phyloP scores from a whole-genome alignment of 2,329 filamentous ascomycete genomes.

The Aspergillus texensis region DNA sequence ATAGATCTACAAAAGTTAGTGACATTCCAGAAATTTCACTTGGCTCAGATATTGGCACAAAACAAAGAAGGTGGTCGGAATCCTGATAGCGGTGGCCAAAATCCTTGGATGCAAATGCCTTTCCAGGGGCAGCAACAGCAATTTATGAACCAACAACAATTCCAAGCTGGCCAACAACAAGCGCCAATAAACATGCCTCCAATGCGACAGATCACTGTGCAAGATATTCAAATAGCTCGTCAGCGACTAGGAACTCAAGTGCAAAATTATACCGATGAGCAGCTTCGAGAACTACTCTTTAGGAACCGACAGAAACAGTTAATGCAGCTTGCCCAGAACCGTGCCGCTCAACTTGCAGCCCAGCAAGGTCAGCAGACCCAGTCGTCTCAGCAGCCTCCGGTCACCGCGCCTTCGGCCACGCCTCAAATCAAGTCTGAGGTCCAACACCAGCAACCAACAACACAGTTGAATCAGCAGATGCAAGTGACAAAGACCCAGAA shows the following conservation, averaged over 20 bases:
- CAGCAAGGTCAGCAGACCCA: slow-evolving; percentile 31
- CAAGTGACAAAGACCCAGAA: slow-evolving; percentile 35
- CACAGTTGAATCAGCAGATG: slow-evolving; percentile 30
- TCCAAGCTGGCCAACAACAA: slow-evolving; percentile 33
- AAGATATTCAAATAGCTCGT: slow-evolving; percentile 42
- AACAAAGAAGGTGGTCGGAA: slow-evolving; percentile 29
- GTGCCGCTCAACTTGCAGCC: slow-evolving; percentile 27
- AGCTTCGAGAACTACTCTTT: slow-evolving; percentile 41
- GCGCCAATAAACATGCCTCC: slow-evolving; percentile 30
- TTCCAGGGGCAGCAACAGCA: slow-evolving; percentile 32
- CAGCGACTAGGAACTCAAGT: slow-evolving; percentile 37
- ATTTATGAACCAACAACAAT: slow-evolving; percentile 32
- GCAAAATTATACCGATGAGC: slow-evolving; percentile 44
- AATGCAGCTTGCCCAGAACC: slow-evolving; percentile 35
- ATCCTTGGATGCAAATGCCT: slow-evolving; percentile 23
- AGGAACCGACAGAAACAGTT: slow-evolving; percentile 40
- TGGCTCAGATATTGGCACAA: slow-evolving; percentile 41
- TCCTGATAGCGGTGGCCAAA: slow-evolving; percentile 28
- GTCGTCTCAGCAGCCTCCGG: slow-evolving; percentile 25
- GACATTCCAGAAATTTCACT: slow-evolving; percentile 48
- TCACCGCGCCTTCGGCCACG: slow-evolving; percentile 23
- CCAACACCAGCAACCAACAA: slow-evolving; percentile 26
- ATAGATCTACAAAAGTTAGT: slow-evolving; percentile 45
- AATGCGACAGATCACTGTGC: slow-evolving; percentile 38
- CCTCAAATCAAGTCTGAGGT: slow-evolving; percentile 28